phyloP scores from a whole-genome alignment of 1,284 basidiomycete species.

The Leucoagaricus sp. region DNA sequence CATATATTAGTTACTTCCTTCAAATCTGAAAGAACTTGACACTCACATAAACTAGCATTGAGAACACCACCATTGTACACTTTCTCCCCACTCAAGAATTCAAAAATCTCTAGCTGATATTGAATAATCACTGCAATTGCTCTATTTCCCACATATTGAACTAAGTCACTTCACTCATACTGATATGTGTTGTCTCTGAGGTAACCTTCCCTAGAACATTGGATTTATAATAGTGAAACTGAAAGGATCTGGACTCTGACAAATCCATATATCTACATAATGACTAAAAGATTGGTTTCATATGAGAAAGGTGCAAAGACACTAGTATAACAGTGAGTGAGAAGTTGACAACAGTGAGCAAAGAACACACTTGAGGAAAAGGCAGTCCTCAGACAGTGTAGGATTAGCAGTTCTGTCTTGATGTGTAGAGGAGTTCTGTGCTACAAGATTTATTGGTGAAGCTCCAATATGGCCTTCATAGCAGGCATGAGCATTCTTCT shows the following conservation, averaged over 20 bases:
- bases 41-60: slow-evolving; percentile 38
- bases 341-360: not conserved
- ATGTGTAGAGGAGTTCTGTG: not conserved
- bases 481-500: not conserved
- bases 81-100: slow-evolving; percentile 36
- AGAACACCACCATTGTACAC: slow-evolving; percentile 34
- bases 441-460: not conserved
- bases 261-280: slow-evolving; percentile 46
- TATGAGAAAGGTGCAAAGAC: slow-evolving; percentile 27
- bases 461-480: not conserved
- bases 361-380: slow-evolving; percentile 39
- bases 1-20: not conserved
- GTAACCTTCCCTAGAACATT: slow-evolving; percentile 28
- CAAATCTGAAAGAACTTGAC: not conserved
- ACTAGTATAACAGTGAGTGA: slow-evolving; percentile 17
- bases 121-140: slow-evolving; percentile 33
- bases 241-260: not conserved
- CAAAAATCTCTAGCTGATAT: slow-evolving; percentile 37
- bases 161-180: slow-evolving; percentile 27
- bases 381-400: slow-evolving; percentile 36
- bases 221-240: not conserved
- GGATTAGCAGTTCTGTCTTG: not conserved
- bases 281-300: slow-evolving; percentile 30
- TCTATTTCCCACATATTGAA: slow-evolving; percentile 24
- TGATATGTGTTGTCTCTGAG: slow-evolving; percentile 23